Evolutionary conservation across 2,329 filamentous ascomycete species (phyloP), one percentile per base, ranked within the genome.

Genomic region (Microdochium bolleyi): DNA sequence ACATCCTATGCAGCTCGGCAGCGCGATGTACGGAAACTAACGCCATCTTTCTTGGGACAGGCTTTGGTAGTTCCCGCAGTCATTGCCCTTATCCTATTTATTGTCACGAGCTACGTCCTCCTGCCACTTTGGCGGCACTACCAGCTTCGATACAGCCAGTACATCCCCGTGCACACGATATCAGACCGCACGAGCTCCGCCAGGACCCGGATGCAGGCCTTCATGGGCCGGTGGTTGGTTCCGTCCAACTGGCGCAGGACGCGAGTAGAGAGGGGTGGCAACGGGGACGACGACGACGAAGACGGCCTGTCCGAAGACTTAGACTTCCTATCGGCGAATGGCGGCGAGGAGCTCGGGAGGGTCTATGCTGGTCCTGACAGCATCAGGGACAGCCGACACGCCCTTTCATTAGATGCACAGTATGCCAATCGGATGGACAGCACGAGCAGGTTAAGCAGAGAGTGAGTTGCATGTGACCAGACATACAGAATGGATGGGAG

Each of bases 101-200:
- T 90, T 60, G 53, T 83, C 54, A 70, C 84, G 53, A 84, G 82
- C 53, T 88, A 83, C 66, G 70, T 84, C 60, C 62, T 89, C 55
- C 64, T 88, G 24, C 88, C 88, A 2, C 64, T 87, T 55, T 88
- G 87, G 79, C 84, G 82, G 49, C 80, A 78, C 53, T 88, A 89
- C 67, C 83, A 81, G 57, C 78, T 78, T 60, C 82, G 86, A 55
- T 90, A 90, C 67, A 79, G 82, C 63, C 84, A 88, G 55, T 91
- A 91, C 64, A 79, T 90, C 1, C 87, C 87, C 1, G 70, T 90
- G 57, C 79, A 87, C 56, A 73, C 76, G 30, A 80, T 87, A 55
- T 80, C 80, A 22, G 78, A 73, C 50, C 78, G 77, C 50, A 84
- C 79, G 5, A 70, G 72, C 8, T 72, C 82, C 56, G 59, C 84